Evolutionary conservation across 1,284 basidiomycete genomes (phyloP).

Genomic region (Sanghuangporus baumii): DNA sequence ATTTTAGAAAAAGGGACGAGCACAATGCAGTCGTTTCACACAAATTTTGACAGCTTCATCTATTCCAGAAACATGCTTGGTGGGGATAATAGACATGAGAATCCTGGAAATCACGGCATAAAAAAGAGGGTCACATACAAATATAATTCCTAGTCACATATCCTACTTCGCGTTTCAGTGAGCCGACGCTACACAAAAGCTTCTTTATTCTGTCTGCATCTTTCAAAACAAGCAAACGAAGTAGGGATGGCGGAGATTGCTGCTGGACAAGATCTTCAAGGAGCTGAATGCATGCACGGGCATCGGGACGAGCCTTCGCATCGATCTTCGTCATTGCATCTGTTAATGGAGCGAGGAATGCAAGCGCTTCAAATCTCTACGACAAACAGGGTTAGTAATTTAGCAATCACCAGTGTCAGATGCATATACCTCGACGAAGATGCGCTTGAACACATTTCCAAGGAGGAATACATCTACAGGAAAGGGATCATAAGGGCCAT

Average conservation of each 20-base stretch:
- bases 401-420: not conserved
- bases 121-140: not conserved
- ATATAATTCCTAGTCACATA: not conserved
- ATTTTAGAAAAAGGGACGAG: no score
- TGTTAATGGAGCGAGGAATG: constrained; percentile 4
- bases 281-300: not conserved
- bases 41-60: no score
- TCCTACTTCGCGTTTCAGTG: not conserved
- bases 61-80: no score
- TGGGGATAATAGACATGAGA: not conserved
- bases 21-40: no score
- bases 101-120: not conserved
- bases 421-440: not conserved
- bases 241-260: not conserved
- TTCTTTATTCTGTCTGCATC: not conserved
- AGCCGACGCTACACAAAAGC: not conserved
- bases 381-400: not conserved
- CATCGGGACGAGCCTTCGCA: constrained; percentile 1
- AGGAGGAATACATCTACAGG: constrained; percentile 9
- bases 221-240: not conserved
- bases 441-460: constrained; percentile 6
- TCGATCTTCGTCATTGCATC: constrained; percentile 6
- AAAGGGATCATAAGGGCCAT: constrained; percentile 8
- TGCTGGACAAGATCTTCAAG: not conserved
- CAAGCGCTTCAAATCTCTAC: not conserved